Conservation (phyloP, 306 rosid genomes). For the Comarum palustre region DNA sequence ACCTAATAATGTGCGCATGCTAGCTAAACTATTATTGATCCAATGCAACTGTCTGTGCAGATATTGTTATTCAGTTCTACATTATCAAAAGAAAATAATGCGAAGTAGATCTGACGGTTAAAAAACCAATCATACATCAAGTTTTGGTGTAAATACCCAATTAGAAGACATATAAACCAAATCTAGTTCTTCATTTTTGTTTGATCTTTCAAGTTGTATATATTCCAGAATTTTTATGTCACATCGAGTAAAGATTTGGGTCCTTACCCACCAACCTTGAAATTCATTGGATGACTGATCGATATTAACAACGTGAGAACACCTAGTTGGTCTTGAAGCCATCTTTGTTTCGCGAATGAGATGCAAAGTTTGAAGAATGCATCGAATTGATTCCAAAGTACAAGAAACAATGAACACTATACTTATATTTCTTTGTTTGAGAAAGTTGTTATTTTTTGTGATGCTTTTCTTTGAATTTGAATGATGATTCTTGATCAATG, state of each 20-base stretch:
- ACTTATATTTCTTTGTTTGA: background rate
- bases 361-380: background rate
- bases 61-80: too few species aligned
- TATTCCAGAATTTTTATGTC: background rate
- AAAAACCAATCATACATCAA: background rate
- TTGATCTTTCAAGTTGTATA: background rate
- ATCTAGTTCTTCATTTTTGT: background rate
- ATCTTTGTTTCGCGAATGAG: background rate
- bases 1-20: conserved; percentile 4
- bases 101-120: too few species aligned
- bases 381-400: background rate
- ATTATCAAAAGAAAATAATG: too few species aligned
- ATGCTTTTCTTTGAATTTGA: background rate
- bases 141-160: background rate
- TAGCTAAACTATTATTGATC: background rate
- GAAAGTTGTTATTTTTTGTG: background rate
- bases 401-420: background rate
- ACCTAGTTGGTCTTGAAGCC: background rate
- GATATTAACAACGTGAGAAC: background rate
- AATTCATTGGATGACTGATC: background rate
- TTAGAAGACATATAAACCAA: background rate
- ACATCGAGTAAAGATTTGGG: background rate
- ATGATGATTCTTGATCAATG: background rate
- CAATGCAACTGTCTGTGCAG: background rate
- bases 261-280: background rate